These are phyloP conservation scores for Violaceomyces palustris DNA, from an alignment of 1,284 basidiomycete species.

Conservation along the genomic window DNA sequence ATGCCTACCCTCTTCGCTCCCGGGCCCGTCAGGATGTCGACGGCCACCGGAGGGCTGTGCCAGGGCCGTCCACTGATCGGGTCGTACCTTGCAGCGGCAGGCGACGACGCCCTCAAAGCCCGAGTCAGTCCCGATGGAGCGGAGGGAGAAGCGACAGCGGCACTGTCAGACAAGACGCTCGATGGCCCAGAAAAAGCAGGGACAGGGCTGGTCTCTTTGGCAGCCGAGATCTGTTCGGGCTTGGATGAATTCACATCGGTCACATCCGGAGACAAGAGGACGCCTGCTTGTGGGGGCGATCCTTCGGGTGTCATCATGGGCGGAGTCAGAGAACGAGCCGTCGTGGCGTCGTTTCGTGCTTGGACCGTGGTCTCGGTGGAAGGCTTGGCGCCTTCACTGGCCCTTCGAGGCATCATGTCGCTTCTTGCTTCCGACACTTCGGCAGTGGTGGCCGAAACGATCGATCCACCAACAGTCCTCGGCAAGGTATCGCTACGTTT, in stretches of 20 bases:
- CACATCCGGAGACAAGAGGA: background rate
- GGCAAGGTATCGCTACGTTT: background rate
- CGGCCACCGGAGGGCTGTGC: background rate
- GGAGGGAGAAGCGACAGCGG: slow-evolving; percentile 1
- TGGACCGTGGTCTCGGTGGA: background rate
- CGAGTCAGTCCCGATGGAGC: slow-evolving; percentile 25
- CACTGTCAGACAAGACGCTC: background rate
- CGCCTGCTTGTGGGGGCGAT: background rate
- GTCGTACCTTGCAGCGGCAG: slow-evolving; percentile 5
- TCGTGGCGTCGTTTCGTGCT: background rate
- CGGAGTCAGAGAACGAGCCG: background rate
- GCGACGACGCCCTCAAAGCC: slow-evolving; percentile 17
- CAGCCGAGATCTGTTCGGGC: background rate
- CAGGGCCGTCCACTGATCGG: background rate
- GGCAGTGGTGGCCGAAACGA: no score
- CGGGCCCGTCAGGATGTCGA: background rate
- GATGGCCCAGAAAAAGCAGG: background rate
- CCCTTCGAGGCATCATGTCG: background rate
- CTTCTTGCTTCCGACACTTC: background rate
- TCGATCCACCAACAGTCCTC: background rate
- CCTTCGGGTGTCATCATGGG: background rate
- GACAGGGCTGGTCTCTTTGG: background rate
- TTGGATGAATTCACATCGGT: background rate
- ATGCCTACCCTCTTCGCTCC: slow-evolving; percentile 5
- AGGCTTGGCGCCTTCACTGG: background rate